A percentile compares a stretch with the other conserved stretches of the same genome.
phyloP scores from a whole-genome alignment of 2,329 filamentous ascomycete species.

The Botrytis porri region DNA sequence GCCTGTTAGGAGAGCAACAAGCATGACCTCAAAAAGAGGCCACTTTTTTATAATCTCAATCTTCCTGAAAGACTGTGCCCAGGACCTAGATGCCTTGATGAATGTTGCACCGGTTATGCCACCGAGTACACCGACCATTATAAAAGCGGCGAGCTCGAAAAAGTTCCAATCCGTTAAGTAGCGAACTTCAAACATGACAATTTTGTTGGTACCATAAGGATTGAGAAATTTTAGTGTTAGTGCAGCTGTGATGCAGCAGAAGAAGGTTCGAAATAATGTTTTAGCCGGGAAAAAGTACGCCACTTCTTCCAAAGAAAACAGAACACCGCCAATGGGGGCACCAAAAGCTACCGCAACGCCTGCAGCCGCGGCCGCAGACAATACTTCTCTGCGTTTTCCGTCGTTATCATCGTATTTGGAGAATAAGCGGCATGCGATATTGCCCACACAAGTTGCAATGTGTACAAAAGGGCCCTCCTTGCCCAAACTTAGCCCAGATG shows the following conservation, averaged over 20 bases:
- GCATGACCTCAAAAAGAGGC: slow-evolving; percentile 80
- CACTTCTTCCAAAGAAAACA: slow-evolving; percentile 94
- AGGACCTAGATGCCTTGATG: slow-evolving; percentile 89
- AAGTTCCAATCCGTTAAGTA: slow-evolving; percentile 90
- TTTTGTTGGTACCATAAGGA: slow-evolving; percentile 93
- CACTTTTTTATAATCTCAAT: slow-evolving; percentile 76
- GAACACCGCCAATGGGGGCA: slow-evolving; percentile 81
- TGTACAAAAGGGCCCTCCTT: slow-evolving; percentile 97
- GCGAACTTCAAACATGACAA: slow-evolving; percentile 92
- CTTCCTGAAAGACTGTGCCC: slow-evolving; percentile 85
- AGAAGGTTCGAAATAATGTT: slow-evolving; percentile 95
- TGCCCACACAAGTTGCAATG: slow-evolving; percentile 91
- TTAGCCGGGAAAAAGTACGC: slow-evolving; percentile 97
- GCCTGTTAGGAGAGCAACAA: slow-evolving; percentile 83
- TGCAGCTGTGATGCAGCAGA: slow-evolving; percentile 92
- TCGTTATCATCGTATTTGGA: slow-evolving; percentile 92
- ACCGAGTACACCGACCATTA: slow-evolving; percentile 81
- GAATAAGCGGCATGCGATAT: slow-evolving; percentile 92
- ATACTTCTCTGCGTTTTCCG: slow-evolving; percentile 85
- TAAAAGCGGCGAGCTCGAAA: slow-evolving; percentile 84
- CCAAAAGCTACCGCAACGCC: slow-evolving; percentile 95
- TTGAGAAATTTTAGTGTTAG: slow-evolving; percentile 92
- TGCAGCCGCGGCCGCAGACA: slow-evolving; percentile 89
- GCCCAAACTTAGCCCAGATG: slow-evolving; percentile 87
- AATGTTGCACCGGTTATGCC: slow-evolving; percentile 85